These are phyloP conservation scores for Alisma plantagoaquatica DNA, from an alignment of 106 monocot genomes.

Conservation along the genomic window DNA sequence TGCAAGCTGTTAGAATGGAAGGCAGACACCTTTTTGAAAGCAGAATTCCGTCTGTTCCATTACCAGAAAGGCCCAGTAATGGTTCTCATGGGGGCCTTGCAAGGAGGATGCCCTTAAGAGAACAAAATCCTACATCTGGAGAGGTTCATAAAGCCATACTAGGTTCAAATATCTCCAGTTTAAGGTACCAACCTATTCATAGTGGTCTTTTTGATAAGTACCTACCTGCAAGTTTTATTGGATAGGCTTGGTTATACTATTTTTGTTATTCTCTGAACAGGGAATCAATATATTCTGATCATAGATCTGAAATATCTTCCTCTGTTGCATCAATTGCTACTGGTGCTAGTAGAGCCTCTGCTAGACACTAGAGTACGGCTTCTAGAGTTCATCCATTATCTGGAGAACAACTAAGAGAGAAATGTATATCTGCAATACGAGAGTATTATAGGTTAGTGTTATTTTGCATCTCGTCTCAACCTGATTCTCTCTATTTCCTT, in stretches of 20 bases:
- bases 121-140: conserved; percentile 27
- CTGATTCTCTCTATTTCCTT: too few relatives aligned
- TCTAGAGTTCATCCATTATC: conserved; percentile 32
- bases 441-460: conserved; percentile 79
- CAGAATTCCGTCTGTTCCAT: conserved; percentile 48
- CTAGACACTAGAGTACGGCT: conserved; percentile 16
- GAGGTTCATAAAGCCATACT: conserved; percentile 25
- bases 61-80: conserved; percentile 42
- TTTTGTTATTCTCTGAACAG: conserved; percentile 3
- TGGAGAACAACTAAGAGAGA: conserved; percentile 40
- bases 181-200: conserved; percentile 18
- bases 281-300: conserved; percentile 17
- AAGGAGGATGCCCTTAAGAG: conserved; percentile 78
- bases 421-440: conserved; percentile 57
- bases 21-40: conserved; percentile 49
- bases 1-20: conserved; percentile 58
- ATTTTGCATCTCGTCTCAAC: too few relatives aligned
- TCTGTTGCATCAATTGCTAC: conserved; percentile 2
- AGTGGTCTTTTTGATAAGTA: conserved; percentile 23
- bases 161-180: conserved; percentile 41
- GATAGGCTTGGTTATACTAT: conserved; percentile 7
- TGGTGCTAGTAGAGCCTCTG: conserved; percentile 8
- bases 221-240: conserved; percentile 8
- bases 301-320: conserved; percentile 32
- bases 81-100: conserved; percentile 95